These are phyloP conservation scores for Entrophospora sp. DNA, from an alignment of 192 early-diverging fungal species.

Conservation along the genomic window DNA sequence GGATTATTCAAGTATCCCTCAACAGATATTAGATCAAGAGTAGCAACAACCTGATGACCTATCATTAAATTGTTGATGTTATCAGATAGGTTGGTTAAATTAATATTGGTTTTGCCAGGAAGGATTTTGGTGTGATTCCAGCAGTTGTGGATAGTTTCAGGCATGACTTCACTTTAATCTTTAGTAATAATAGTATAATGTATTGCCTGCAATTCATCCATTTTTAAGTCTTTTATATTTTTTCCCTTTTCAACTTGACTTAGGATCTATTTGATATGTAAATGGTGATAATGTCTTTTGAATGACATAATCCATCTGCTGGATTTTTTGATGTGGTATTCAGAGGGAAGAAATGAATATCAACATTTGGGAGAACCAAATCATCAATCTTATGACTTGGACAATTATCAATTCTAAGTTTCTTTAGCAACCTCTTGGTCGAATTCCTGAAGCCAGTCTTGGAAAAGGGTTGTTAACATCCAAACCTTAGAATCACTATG, in stretches of 20 bases:
- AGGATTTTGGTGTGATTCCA: conserved; percentile 6
- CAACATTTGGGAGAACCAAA: neutral
- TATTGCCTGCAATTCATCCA: conserved; percentile 1
- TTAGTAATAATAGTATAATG: neutral
- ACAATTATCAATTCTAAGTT: conserved; percentile 9
- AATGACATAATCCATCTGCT: conserved; percentile 1
- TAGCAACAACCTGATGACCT: too few species aligned
- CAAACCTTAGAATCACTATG: conserved; percentile 5
- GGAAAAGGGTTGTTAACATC: conserved; percentile 9
- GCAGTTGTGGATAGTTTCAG: neutral
- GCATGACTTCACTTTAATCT: neutral
- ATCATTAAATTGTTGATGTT: too few species aligned
- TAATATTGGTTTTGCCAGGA: too few species aligned
- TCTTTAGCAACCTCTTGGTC: conserved; percentile 3
- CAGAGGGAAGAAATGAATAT: neutral
- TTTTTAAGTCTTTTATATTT: neutral
- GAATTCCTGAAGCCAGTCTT: conserved; percentile 11
- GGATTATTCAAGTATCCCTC: neutral
- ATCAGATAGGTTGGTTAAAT: too few species aligned
- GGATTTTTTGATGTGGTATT: neutral
- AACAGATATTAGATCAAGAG: too few species aligned
- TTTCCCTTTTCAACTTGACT: neutral
- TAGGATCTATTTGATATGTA: neutral
- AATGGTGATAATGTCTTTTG: neutral
- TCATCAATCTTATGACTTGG: conserved; percentile 9